These are phyloP conservation scores for Pholiota microspora DNA, from an alignment of 768 basidiomycete species.

Conservation along the genomic window DNA sequence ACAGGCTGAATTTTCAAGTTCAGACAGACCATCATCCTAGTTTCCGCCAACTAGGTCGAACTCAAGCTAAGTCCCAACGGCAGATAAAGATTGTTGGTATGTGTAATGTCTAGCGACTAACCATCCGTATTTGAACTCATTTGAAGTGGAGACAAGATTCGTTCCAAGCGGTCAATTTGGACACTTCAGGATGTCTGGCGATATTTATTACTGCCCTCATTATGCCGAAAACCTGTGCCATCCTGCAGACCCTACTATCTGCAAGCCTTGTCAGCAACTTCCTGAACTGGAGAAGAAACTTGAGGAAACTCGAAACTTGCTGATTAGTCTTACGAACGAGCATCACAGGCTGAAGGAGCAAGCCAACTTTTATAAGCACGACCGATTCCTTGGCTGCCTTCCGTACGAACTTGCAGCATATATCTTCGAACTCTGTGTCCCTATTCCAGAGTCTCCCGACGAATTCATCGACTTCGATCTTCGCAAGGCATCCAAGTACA, in stretches of 20 bases:
- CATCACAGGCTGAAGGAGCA: not conserved
- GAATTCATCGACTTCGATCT: too few relatives aligned
- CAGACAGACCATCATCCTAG: too few relatives aligned
- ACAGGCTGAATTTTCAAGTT: too few relatives aligned
- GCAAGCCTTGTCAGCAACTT: not conserved
- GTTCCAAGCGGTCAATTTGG: too few relatives aligned
- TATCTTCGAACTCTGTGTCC: not conserved
- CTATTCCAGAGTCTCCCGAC: not conserved
- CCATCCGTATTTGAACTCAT: too few relatives aligned
- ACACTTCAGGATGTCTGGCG: too few relatives aligned
- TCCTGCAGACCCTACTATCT: not conserved
- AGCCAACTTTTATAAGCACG: not conserved
- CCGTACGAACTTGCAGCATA: not conserved
- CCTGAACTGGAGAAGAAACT: not conserved
- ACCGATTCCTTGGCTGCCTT: not conserved
- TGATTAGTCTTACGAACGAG: not conserved
- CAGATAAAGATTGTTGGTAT: too few relatives aligned
- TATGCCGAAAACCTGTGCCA: not conserved
- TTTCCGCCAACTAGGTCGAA: too few relatives aligned
- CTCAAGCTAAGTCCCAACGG: too few relatives aligned
- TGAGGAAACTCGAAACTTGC: not conserved
- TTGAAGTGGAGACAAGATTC: too few relatives aligned
- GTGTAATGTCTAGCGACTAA: too few relatives aligned
- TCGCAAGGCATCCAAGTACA: not conserved
- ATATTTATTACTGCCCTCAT: too few relatives aligned